These are phyloP conservation scores for Thelonectria discophora DNA, from an alignment of 2,329 filamentous ascomycete species.

Conservation along the genomic window DNA sequence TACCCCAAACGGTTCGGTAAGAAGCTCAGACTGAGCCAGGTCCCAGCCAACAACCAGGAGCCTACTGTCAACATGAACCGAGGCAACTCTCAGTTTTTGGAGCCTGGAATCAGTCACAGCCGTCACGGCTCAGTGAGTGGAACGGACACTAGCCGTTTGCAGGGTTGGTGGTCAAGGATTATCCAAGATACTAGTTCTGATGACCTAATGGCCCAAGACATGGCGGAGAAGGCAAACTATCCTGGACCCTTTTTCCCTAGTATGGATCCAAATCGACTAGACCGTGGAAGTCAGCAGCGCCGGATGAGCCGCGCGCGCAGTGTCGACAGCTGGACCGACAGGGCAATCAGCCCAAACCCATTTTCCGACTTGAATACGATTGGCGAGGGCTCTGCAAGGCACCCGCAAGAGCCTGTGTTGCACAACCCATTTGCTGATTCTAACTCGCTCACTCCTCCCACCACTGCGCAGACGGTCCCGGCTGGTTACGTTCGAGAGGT, in stretches of 20 bases:
- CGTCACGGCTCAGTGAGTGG: slow-evolving; percentile 47
- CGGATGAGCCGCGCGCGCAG: slow-evolving; percentile 19
- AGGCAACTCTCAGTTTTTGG: slow-evolving; percentile 62
- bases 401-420: slow-evolving; percentile 45
- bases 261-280: slow-evolving; percentile 23
- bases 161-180: slow-evolving; percentile 57
- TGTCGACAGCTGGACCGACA: slow-evolving; percentile 18
- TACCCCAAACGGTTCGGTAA: slow-evolving; percentile 44
- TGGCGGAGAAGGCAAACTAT: slow-evolving; percentile 29
- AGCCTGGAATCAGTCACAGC: slow-evolving; percentile 48
- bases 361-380: slow-evolving; percentile 56
- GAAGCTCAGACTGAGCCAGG: slow-evolving; percentile 31
- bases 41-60: slow-evolving; percentile 41
- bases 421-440: slow-evolving; percentile 58
- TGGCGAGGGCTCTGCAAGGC: slow-evolving; percentile 50
- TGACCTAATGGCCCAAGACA: slow-evolving; percentile 45
- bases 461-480: slow-evolving; percentile 43
- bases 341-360: slow-evolving; percentile 22
- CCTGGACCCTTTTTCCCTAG: slow-evolving; percentile 14
- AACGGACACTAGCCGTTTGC: slow-evolving; percentile 24
- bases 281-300: slow-evolving; percentile 24
- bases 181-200: slow-evolving; percentile 51
- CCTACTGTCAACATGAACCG: slow-evolving; percentile 60
- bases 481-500: slow-evolving; percentile 58
- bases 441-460: slow-evolving; percentile 52